Evolutionary conservation across 257 asterid species (phyloP).

Genomic region (Marsdenia floribunda): DNA sequence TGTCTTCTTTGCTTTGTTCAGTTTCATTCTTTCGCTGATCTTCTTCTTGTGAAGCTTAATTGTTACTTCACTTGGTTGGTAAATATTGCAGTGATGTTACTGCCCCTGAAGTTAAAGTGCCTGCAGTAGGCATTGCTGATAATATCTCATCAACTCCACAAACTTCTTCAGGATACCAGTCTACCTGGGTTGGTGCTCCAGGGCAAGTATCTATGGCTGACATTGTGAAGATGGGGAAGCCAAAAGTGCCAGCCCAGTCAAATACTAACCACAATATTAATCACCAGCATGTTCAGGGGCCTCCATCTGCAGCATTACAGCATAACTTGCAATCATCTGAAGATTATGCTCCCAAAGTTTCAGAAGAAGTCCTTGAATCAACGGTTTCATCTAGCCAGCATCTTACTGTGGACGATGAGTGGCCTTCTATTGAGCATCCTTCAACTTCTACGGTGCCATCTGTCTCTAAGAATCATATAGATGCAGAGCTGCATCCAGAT

Average conservation of each 20-base stretch:
- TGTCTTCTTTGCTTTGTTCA: background rate
- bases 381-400: conserved; percentile 39
- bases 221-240: conserved; percentile 93
- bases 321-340: conserved; percentile 31
- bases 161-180: conserved; percentile 45
- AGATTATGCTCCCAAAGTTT: conserved; percentile 30
- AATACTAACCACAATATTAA: conserved; percentile 37
- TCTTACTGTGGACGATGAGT: conserved; percentile 46
- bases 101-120: conserved; percentile 38
- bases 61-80: conserved; percentile 6
- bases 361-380: conserved; percentile 29
- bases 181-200: conserved; percentile 63
- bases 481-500: conserved; percentile 45
- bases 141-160: conserved; percentile 37
- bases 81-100: conserved; percentile 45
- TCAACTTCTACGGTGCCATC: conserved; percentile 29
- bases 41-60: background rate
- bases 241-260: conserved; percentile 34
- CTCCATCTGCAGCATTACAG: conserved; percentile 27
- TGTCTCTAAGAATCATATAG: conserved; percentile 37
- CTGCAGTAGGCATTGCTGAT: conserved; percentile 33
- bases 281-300: conserved; percentile 37
- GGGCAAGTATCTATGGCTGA: conserved; percentile 93
- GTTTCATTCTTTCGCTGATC: background rate
- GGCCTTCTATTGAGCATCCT: conserved; percentile 70